Evolutionary conservation across 148 eudicot genomes (phyloP), one percentile per base, ranked within the genome.

Genomic region (Rhododendron mucronatum): DNA sequence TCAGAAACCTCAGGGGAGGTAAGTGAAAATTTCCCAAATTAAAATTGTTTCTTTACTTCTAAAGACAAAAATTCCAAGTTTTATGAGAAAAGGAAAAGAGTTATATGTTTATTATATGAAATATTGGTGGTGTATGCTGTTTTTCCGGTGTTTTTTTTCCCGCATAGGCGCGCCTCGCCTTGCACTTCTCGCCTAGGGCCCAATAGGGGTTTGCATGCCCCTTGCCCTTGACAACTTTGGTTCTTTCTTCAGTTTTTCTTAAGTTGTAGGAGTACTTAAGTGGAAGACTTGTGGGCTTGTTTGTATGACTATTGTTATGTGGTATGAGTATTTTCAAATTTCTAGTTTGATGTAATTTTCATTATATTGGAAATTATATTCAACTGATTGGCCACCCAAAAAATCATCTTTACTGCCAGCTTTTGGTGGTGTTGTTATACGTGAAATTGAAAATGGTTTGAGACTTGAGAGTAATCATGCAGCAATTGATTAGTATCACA

Each of bases 401-500:
- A 33, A 14, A 2, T 8, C 44, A 30, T 81, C 41, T 51, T 20
- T 3, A 18, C 39, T 57, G 48, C 69, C 83, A 37, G 83, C 16
- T 55, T 80, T 23, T 80, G 59, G 59, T 33, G 92, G 90, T 53
- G 44, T 57, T 6, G 15, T 18, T 80, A n/a, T 33, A 28, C 18
- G 6, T 53, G n/a, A 61, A 28, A 11, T 23, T 16, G 91, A 88
- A 21, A 86, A 55, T 12, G 37, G n/a, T 7, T 81, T 55, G 76
- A 91, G 55, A 86, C 89, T 61, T 55, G 76, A 82, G 30, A 41
- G 33, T 65, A 65, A 65, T 51, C 18, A 61, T 15, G 84, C 47
- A 23, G 84, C 74, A 23, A 61, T 82, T 61, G 33, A 39, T 63
- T 83, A 44, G 35, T 65, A 12, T 67, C 1, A n/a, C 45, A 47